Evolutionary conservation across 169 alveolate genomes (phyloP).

Genomic region (Perkinsus olseni): DNA sequence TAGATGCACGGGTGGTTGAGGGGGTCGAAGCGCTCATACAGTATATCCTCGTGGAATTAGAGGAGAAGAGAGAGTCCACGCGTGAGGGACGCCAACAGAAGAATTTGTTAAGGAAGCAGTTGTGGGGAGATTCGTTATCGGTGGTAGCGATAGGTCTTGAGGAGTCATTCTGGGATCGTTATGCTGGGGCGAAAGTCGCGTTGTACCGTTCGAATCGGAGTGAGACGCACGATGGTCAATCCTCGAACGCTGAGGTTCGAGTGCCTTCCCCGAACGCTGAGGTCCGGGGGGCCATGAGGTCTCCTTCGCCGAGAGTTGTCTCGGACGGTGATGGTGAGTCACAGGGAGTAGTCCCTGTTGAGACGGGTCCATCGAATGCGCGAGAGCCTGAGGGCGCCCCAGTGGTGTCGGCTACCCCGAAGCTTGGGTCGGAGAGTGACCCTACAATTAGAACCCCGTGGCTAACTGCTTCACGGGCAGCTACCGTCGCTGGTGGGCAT

Average conservation of each 20-base stretch:
- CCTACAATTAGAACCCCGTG: too few relatives aligned
- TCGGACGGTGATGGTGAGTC: neutral
- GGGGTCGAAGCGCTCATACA: neutral
- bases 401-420: too few relatives aligned
- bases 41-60: neutral
- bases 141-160: neutral
- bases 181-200: neutral
- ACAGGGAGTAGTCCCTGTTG: neutral
- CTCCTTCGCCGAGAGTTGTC: neutral
- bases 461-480: too few relatives aligned
- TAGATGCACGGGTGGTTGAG: neutral
- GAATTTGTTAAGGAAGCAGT: neutral
- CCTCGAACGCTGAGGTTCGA: neutral
- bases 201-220: neutral
- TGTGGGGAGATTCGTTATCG: neutral
- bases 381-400: too few relatives aligned
- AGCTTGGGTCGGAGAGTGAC: too few relatives aligned
- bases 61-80: neutral
- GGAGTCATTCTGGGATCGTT: neutral
- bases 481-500: too few relatives aligned
- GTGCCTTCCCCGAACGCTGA: neutral
- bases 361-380: too few relatives aligned
- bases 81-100: neutral
- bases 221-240: neutral
- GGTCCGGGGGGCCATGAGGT: neutral